A percentile compares a stretch with the other conserved stretches of the same genome.
These are phyloP conservation scores for Boletus mariae DNA, from an alignment of 1,284 basidiomycete species.

Conservation along the genomic window DNA sequence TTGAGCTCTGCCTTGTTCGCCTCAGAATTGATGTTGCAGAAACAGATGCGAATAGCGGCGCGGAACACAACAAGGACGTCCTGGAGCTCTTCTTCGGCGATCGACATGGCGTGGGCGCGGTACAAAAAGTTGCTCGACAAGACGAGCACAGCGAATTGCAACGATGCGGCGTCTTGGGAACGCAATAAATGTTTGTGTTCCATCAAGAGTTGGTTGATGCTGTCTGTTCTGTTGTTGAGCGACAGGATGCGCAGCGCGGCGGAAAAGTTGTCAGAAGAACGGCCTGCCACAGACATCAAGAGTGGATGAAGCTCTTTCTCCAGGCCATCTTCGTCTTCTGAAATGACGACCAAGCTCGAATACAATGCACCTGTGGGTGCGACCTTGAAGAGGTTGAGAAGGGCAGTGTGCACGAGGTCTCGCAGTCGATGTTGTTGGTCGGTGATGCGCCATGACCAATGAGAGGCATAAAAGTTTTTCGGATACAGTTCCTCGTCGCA, in stretches of 20 bases:
- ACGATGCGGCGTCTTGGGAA: conserved; percentile 44
- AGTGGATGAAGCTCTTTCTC: conserved; percentile 37
- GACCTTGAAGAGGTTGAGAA: conserved; percentile 45
- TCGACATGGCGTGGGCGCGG: conserved; percentile 36
- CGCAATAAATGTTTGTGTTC: conserved; percentile 52
- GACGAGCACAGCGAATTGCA: conserved; percentile 44
- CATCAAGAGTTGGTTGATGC: conserved; percentile 42
- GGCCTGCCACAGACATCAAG: conserved; percentile 40
- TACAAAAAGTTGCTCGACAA: conserved; percentile 33
- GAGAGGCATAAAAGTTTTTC: conserved; percentile 40
- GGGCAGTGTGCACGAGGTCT: conserved; percentile 39
- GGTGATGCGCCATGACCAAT: conserved; percentile 48
- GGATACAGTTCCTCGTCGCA: conserved; percentile 23
- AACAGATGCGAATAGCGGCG: conserved; percentile 41
- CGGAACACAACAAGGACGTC: conserved; percentile 43
- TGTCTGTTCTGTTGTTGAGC: conserved; percentile 31
- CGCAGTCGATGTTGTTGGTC: conserved; percentile 41
- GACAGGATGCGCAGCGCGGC: conserved; percentile 53
- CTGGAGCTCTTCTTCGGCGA: conserved; percentile 50
- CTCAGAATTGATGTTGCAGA: conserved; percentile 45
- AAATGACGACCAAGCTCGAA: conserved; percentile 39
- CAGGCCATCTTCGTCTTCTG: conserved; percentile 29
- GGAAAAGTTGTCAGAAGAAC: conserved; percentile 48
- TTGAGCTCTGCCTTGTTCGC: conserved; percentile 39
- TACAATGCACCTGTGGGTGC: conserved; percentile 48